Base-by-base conservation (phyloP, 2,329 filamentous ascomycete species). In the Biscogniauxia sp. region DNA sequence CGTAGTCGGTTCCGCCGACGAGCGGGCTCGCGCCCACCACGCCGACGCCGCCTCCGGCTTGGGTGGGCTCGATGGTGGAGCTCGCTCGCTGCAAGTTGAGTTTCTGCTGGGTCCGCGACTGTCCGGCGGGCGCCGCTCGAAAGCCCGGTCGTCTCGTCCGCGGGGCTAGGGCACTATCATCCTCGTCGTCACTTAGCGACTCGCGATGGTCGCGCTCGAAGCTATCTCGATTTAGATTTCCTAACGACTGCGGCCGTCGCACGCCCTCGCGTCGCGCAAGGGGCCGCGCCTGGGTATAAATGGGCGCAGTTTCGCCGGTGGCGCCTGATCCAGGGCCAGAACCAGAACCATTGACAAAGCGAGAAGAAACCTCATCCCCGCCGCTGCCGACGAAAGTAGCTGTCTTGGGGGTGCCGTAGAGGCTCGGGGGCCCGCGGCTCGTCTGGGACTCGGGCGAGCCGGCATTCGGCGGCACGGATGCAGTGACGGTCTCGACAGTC, bases 91-190 rank as follows among this genome's bases (percentile, higher is more conserved):
- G 88, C 1, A 92, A 80, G 75, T 91, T 88, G 15, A 92, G 79
- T 69, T 92, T 92, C 72, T 92, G 88, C 74, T 92, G 88, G 1
- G 88, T 91, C 15, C 89, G 82, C 57, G 87, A 90, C 65, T 84
- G 81, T 61, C 86, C 82, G 1, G 82, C 80, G 0, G 80, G 74
- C 1, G 77, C 76, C 1, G 76, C 75, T 19, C 68, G 79, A 64
- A 66, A 75, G 64, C 37, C 76, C 63, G 77, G 74, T 67, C 69
- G 76, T 68, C 64, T 78, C 68, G 71, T 73, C 70, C 77, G 78
- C 25, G 80, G 82, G 3, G 80, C 77, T 15, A 85, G 71, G 41
- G 78, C 80, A 59, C 80, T 82, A 15, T 73, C 74, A 50, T 76
- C 74, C 28, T 79, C 77, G 6, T 76, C 75, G 2, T 78, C 76